These are phyloP conservation scores for Arachis monticola DNA, from an alignment of 331 rosid genomes.

Conservation along the genomic window DNA sequence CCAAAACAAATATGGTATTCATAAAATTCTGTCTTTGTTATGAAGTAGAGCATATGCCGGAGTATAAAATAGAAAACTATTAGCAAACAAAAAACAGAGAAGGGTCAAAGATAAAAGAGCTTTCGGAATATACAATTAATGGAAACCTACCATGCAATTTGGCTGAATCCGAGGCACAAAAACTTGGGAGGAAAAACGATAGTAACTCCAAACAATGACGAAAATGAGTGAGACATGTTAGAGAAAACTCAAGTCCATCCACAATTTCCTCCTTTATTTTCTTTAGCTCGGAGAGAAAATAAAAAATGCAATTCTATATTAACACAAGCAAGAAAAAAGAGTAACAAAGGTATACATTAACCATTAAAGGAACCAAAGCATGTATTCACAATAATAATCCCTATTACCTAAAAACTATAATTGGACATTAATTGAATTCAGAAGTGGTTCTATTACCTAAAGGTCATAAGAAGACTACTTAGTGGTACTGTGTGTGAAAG, in stretches of 20 bases:
- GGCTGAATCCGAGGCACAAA: neutral
- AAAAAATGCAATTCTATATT: neutral
- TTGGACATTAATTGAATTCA: no score
- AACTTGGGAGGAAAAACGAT: neutral
- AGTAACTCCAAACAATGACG: constrained; percentile 3
- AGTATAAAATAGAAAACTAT: no score
- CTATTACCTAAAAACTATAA: no score
- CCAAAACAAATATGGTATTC: neutral
- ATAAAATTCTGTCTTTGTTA: neutral
- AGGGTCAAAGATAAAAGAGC: neutral
- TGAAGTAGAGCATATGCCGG: neutral
- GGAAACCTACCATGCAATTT: constrained; percentile 20
- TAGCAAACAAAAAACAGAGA: neutral
- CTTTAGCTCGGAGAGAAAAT: neutral
- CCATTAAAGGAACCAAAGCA: neutral
- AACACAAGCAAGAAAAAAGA: neutral
- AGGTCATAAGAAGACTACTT: no score
- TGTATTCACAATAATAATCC: constrained; percentile 33
- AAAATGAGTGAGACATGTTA: constrained; percentile 19
- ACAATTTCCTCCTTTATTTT: constrained; percentile 4
- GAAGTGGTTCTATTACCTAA: no score
- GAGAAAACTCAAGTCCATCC: constrained; percentile 18
- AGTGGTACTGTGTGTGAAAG: no score
- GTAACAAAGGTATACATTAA: neutral
- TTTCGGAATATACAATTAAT: constrained; percentile 10